Conservation (phyloP, 306 rosid genomes). For the apple (Malus domestica) region DNA sequence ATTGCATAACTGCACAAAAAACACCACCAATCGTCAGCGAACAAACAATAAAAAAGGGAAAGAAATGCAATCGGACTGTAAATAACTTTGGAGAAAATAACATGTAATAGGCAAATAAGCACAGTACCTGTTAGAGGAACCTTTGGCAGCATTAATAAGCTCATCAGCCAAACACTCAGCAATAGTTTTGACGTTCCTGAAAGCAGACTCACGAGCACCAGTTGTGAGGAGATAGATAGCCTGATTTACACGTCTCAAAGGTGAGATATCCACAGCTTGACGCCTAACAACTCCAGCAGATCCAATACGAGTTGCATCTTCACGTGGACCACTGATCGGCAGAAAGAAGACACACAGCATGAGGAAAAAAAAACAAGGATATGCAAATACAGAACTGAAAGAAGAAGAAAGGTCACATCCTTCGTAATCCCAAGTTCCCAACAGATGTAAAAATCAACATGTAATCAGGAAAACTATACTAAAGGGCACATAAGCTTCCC, state of each 20-base stretch:
- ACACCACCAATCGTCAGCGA: not conserved
- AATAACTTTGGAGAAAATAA: not conserved
- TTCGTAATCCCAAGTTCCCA: not conserved
- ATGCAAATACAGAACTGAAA: not conserved
- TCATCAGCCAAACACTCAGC: slow-evolving; percentile 53
- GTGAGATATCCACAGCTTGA: slow-evolving; percentile 54
- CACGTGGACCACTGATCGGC: slow-evolving; percentile 42
- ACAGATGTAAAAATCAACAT: not conserved
- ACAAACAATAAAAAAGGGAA: not conserved
- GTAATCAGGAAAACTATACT: not conserved
- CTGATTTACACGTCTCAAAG: slow-evolving; percentile 41
- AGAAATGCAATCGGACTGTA: not conserved
- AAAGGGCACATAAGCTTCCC: not conserved
- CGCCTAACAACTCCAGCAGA: slow-evolving; percentile 15
- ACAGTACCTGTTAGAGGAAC: slow-evolving; percentile 42
- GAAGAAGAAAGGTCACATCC: not conserved
- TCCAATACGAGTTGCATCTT: slow-evolving; percentile 18
- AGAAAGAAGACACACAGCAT: not conserved
- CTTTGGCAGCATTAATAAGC: slow-evolving; percentile 13
- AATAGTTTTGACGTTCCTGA: slow-evolving; percentile 43
- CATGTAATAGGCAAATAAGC: not conserved
- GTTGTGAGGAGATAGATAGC: slow-evolving; percentile 49
- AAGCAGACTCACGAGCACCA: not conserved
- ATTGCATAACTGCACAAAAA: not conserved
- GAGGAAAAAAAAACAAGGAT: not conserved